Evolutionary conservation across 768 basidiomycete genomes (phyloP).

Genomic region (Atractiella rhizophila): DNA sequence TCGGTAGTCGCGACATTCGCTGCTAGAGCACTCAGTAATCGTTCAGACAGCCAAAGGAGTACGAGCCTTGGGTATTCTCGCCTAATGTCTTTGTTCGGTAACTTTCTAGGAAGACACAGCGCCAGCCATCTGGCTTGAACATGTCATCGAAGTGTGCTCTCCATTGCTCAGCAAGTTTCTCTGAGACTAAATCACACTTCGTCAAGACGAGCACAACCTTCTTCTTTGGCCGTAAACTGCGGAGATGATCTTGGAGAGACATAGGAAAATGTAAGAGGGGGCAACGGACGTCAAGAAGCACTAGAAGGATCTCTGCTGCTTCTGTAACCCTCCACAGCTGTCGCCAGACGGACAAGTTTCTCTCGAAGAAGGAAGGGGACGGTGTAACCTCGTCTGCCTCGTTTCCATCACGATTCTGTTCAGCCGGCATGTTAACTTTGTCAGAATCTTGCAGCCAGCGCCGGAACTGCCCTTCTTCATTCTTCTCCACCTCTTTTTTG

Average conservation of each 20-base stretch:
- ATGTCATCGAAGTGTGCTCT: slow-evolving; percentile 23
- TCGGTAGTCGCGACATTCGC: neutral
- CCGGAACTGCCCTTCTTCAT: slow-evolving; percentile 4
- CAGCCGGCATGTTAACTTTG: neutral
- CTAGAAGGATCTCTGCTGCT: slow-evolving; percentile 61
- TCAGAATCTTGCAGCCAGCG: neutral
- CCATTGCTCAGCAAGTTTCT: slow-evolving; percentile 40
- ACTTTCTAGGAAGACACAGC: slow-evolving; percentile 54
- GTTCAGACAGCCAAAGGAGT: neutral
- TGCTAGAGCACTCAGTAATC: neutral
- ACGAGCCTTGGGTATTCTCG: slow-evolving; percentile 2
- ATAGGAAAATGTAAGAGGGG: slow-evolving; percentile 65
- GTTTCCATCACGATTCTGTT: slow-evolving; percentile 4
- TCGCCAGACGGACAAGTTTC: slow-evolving; percentile 67
- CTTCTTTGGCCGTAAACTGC: slow-evolving; percentile 15
- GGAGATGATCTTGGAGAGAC: slow-evolving; percentile 43
- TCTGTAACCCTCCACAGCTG: slow-evolving; percentile 94
- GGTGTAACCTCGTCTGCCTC: neutral
- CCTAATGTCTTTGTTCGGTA: slow-evolving; percentile 26
- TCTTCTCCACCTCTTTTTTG: slow-evolving; percentile 3
- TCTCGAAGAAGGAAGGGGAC: slow-evolving; percentile 33
- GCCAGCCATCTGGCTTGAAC: slow-evolving; percentile 22
- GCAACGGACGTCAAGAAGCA: slow-evolving; percentile 65
- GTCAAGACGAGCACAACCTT: slow-evolving; percentile 53
- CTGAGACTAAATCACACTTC: slow-evolving; percentile 64